Base-by-base conservation (phyloP, 176 grass and related monocot species). In the Ensete ventricosum region DNA sequence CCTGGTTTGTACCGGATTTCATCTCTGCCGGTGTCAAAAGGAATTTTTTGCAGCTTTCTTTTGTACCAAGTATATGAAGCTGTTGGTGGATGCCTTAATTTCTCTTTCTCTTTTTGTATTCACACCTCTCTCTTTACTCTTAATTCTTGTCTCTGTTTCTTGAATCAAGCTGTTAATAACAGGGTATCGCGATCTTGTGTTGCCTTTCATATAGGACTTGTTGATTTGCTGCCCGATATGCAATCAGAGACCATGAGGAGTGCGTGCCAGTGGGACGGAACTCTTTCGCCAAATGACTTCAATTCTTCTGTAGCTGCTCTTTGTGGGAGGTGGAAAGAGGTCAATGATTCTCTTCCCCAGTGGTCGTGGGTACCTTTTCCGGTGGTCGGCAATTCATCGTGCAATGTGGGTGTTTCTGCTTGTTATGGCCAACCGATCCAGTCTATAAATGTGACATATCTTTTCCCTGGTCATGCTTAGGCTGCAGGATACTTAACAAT, bases 401-500 rank as follows among this genome's bases (percentile, higher is more conserved):
- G 82, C 54, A 72, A 89, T 73, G 78, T 65, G 43, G 48, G 77
- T 73, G 57, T 64, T 72, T 53, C 77, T 76, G 86, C 9, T 3
- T 72, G 10, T 52, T 73, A 51, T 71, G 8, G 29, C 12, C 73
- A 27, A 64, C n/a, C 11, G 70, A 25, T 76, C 48, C 14, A 72
- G 17, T 26, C 26, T n/a, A 20, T n/a, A 20, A 51, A 70, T 17
- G 67, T 21, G 19, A 52, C 16, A 14, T 14, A 58, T 34, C 7
- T 14, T 87, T 55, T 26, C 54, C 71, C 69, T 14, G 11, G 83
- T 24, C 73, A 71, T 48, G 24, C 60, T 49, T 78, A 91, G 95
- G 72, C 16, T 3, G 90, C 85, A 52, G 88, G 90, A 55, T 99
- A 87, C 77, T 73, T 99, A 62, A 82, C 74, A 19, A 87, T 99